Conservation (phyloP, 306 rosid genomes). For the Begonia fuchsioides region DNA sequence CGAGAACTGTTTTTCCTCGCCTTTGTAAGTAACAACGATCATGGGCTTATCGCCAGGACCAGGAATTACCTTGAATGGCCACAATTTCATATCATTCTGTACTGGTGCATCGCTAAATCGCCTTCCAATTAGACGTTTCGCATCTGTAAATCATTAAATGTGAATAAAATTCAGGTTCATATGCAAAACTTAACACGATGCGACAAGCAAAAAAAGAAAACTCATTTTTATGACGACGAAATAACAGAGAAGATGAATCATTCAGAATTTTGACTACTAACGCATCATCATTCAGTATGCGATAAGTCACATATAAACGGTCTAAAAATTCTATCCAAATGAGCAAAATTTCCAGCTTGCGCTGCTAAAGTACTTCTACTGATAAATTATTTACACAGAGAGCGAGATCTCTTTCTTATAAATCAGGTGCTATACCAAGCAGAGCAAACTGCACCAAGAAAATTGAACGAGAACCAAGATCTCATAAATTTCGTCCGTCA, state of each 20-base stretch:
- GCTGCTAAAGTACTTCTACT: no score
- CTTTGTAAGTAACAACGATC: slow-evolving; percentile 22
- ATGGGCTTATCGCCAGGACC: slow-evolving; percentile 24
- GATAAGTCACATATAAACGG: no score
- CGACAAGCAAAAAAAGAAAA: no score
- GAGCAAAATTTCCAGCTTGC: no score
- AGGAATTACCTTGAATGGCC: slow-evolving; percentile 27
- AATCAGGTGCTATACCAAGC: background rate
- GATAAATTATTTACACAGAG: no score
- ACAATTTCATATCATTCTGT: slow-evolving; percentile 19
- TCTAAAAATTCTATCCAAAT: no score
- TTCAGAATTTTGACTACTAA: background rate
- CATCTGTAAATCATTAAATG: slow-evolving; percentile 7
- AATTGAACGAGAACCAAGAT: background rate
- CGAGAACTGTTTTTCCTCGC: slow-evolving; percentile 19
- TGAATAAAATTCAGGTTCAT: no score
- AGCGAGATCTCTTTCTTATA: background rate
- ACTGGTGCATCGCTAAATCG: slow-evolving; percentile 19
- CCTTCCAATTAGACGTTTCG: slow-evolving; percentile 31
- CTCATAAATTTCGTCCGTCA: background rate
- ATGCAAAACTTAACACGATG: no score
- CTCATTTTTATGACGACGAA: background rate
- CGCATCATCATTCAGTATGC: background rate
- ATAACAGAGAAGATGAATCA: background rate
- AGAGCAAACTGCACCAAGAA: background rate